Evolutionary conservation across 495 filamentous ascomycete genomes (phyloP), one percentile per base, ranked within the genome.

Genomic region (Tuber melanosporum): DNA sequence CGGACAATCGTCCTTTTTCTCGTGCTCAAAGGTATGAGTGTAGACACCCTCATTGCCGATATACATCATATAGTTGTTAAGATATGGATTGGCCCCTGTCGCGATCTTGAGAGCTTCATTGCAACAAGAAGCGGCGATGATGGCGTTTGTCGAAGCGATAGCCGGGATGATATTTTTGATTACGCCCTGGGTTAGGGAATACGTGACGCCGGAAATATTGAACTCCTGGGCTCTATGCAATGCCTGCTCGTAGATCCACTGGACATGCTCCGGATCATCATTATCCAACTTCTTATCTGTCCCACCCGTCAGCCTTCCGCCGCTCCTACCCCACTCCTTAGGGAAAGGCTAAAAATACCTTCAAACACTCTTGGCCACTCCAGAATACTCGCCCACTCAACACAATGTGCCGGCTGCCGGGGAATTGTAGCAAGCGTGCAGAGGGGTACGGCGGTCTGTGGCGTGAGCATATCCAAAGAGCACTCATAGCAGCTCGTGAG

Each of bases 121-220:
- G 81, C 95, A 98, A 82, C 94, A 98, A 57, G 91, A 90, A 4
- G 94, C 96, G 4, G 96, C 96, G 78, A 99, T 92, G 73, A 98
- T 94, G 32, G 95, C 94, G 84, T 99, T 99, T 8, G 96, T 99
- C 1, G 93, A 95, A 62, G 96, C 96, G 82, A 99, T 99, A 15
- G 96, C 96, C 1, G 96, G 96, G 77, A 99, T 99, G 84, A 99
- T 99, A 83, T 99, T 98, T 85, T 99, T 99, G 79, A 99, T 94
- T 0, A 98, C 95, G 46, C 96, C 96, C 82, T 99, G 96, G 0
- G 96, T 97, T 84, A 97, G 89, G n/a, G 92, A 91, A 85, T 98
- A 99, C 19, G 96, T 98, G 42, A 99, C 92, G 36, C 96, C 96
- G 3, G 88, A 83, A 84, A 99, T 99, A 78, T 93, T 91, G 86